These are phyloP conservation scores for Aspergillus homomorphus DNA, from an alignment of 495 filamentous ascomycete species.

Conservation along the genomic window DNA sequence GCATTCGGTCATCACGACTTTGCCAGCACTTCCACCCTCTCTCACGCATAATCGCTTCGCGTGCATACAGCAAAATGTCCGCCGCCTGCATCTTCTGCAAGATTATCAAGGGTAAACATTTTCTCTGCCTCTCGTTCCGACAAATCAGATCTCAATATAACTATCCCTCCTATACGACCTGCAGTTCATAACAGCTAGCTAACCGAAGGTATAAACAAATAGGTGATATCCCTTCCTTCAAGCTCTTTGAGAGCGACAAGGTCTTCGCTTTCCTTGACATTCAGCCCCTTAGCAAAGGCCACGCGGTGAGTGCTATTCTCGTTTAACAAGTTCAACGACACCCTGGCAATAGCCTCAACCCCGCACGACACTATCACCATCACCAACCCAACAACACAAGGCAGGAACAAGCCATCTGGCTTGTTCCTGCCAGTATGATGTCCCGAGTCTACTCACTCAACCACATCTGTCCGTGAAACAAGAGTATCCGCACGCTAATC, in stretches of 20 bases:
- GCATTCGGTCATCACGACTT: conserved; percentile 5
- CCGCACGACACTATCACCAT: conserved; percentile 14
- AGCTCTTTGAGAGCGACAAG: conserved; percentile 90
- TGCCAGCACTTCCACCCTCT: background rate
- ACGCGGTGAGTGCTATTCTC: conserved; percentile 56
- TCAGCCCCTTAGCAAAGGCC: conserved; percentile 77
- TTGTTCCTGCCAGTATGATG: background rate
- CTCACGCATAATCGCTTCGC: background rate
- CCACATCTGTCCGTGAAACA: background rate
- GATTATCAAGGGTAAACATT: conserved; percentile 80
- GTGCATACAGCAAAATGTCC: conserved; percentile 26
- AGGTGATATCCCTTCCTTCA: conserved; percentile 95
- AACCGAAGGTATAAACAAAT: conserved; percentile 8
- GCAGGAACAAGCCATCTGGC: background rate
- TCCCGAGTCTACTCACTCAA: too few species aligned
- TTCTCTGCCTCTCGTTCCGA: background rate
- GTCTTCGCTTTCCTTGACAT: conserved; percentile 97
- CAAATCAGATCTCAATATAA: background rate
- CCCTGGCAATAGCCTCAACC: conserved; percentile 9
- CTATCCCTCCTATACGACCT: background rate
- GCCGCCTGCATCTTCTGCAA: conserved; percentile 94
- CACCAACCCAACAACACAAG: background rate
- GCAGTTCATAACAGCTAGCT: conserved; percentile 1
- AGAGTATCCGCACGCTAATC: conserved; percentile 5
- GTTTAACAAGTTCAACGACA: background rate